Evolutionary conservation across 2,329 filamentous ascomycete genomes (phyloP).

Genomic region (Fusarium poae): DNA sequence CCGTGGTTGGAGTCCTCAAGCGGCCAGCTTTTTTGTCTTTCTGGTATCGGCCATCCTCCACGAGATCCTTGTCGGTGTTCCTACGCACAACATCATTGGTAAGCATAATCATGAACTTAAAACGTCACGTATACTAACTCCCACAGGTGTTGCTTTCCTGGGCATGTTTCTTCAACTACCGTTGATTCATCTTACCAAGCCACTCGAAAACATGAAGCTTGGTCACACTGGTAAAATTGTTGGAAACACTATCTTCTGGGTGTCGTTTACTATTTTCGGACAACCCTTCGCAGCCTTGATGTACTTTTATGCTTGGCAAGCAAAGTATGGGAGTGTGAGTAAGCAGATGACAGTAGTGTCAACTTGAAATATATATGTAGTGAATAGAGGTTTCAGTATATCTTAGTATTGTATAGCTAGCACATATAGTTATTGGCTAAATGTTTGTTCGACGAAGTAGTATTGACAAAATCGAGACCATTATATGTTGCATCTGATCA

Average conservation of each 20-base stretch:
- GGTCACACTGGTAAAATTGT: constrained; percentile 78
- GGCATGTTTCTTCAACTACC: constrained; percentile 96
- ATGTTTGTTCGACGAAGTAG: constrained; percentile 12
- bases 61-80: constrained; percentile 91
- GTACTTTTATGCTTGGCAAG: constrained; percentile 99
- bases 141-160: constrained; percentile 84
- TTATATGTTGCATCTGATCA: neutral
- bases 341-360: constrained; percentile 51
- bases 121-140: constrained; percentile 20
- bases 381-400: neutral
- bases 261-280: constrained; percentile 94
- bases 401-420: constrained; percentile 8
- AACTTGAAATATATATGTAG: constrained; percentile 12
- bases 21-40: constrained; percentile 87
- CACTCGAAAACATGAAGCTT: constrained; percentile 82
- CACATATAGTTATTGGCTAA: constrained; percentile 11
- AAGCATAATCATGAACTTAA: constrained; percentile 47
- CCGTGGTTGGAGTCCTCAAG: constrained; percentile 78
- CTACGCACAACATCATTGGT: constrained; percentile 94
- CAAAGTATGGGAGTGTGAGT: constrained; percentile 91
- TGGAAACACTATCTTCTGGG: constrained; percentile 96
- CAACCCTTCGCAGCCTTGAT: constrained; percentile 92
- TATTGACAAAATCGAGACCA: constrained; percentile 5
- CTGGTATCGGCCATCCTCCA: constrained; percentile 89
- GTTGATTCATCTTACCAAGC: constrained; percentile 83